A percentile compares a stretch with the other conserved stretches of the same genome.
Evolutionary conservation across 2,329 filamentous ascomycete species (phyloP).

Genomic region (Helminthosporium solani): DNA sequence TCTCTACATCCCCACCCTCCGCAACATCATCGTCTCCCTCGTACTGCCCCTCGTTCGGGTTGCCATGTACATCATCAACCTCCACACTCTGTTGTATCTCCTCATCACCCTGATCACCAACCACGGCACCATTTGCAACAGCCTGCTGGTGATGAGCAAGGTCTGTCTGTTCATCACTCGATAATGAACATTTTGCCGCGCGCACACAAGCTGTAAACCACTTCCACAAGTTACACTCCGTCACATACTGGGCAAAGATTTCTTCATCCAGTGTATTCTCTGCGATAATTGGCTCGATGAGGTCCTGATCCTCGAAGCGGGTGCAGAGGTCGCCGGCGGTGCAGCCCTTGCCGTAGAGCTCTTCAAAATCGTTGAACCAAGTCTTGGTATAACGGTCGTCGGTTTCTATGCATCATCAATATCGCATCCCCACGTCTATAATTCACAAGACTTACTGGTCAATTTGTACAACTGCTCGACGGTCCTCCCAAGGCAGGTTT

Average conservation of each 20-base stretch:
- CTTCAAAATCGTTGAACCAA: constrained; percentile 10
- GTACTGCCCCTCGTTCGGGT: constrained; percentile 18
- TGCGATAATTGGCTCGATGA: constrained; percentile 66
- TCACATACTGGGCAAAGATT: constrained; percentile 63
- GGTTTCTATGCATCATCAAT: background rate
- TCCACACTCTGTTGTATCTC: constrained; percentile 7
- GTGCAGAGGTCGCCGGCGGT: constrained; percentile 61
- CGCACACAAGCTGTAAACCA: constrained; percentile 59
- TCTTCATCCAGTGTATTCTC: constrained; percentile 74
- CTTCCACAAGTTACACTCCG: constrained; percentile 66
- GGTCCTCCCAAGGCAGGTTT: constrained; percentile 68
- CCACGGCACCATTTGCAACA: constrained; percentile 2
- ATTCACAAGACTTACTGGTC: constrained; percentile 53
- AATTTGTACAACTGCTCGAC: constrained; percentile 62
- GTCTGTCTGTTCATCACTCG: constrained; percentile 7
- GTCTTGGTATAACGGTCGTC: background rate
- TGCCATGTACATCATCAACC: constrained; percentile 8
- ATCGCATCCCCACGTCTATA: background rate
- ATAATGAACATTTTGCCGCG: constrained; percentile 39
- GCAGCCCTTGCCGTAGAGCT: constrained; percentile 47
- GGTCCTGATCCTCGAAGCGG: constrained; percentile 48
- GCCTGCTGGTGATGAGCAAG: constrained; percentile 23
- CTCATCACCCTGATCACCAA: constrained; percentile 4
- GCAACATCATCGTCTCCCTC: constrained; percentile 28
- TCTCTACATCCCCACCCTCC: constrained; percentile 32